Base-by-base conservation (phyloP, 805 yeast genomes). In the Peterozyma xylosa region DNA sequence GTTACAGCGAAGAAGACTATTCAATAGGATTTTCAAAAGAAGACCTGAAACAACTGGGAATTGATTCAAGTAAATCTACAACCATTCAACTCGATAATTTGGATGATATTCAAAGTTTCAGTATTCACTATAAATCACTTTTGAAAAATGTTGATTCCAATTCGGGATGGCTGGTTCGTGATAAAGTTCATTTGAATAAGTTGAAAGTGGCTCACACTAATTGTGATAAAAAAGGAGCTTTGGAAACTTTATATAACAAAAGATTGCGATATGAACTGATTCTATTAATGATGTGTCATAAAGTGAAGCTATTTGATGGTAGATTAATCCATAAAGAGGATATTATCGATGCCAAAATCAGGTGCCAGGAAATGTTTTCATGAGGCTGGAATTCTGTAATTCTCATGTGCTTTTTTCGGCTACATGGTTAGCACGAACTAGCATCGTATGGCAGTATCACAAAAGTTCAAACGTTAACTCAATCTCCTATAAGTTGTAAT, bases 81-180 rank as follows among this genome's bases (percentile, higher is more conserved):
- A 35, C 30, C 59, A 21, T 52, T 51, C 69, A 63, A 29, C 51
- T 70, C 16, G 71, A 69, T 36, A 58, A 61, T 2, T 45, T 62
- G 34, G 73, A 70, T 43, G 75, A 70, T 48, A 67, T 70, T 27
- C 72, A 68, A 47, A 66, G 63, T 42, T 70, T 70, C 48, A 55
- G 65, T 5, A 64, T 66, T 10, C 67, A 63, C 42, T 69, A 67
- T 48, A 59, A 62, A 35, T 56, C 70, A 1, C 50, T 70, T 29
- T 55, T 52, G 39, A 57, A 54, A 43, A 51, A 53, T 34, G 48
- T 48, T n/a, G 50, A 50, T 29, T 59, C 59, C 3, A 34, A 32
- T 3, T 39, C 41, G 4, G 71, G 66, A 27, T 69, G 73, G 73
- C 50, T 52, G 3, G 57, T 53, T n/a, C 52, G 73, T 47, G 72